Base-by-base conservation (phyloP, 257 asterid genomes). In the Pogostemon cablin region DNA sequence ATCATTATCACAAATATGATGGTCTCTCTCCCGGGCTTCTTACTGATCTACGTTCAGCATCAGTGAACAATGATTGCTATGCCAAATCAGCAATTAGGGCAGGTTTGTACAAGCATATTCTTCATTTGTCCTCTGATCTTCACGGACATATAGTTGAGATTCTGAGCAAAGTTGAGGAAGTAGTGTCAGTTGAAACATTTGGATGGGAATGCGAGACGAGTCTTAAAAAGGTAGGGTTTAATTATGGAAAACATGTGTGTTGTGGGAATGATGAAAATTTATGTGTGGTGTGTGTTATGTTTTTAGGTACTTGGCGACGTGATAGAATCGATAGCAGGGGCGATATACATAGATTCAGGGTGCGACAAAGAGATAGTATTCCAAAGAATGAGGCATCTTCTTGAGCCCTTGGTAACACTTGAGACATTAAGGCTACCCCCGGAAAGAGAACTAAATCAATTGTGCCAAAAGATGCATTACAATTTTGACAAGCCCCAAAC, bases 41-140 rank as follows among this genome's bases (percentile, higher is more conserved):
- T 47, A 93, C 98, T 1, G 93, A 93, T 82, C 81, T 93, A 15
- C 83, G 98, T 70, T 88, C 98, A 0, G 90, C 95, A n/a, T 88
- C 97, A 2, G 97, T 88, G 62, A 90, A 90, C 75, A 93, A 93
- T 9, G 89, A 87, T 25, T 86, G 93, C 68, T 93, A 93, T 61
- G 91, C 96, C 7, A 83, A 55, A 4, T 78, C 93, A 4, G 87
- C 97, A 4, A 48, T 93, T 10, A 87, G 80, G 85, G 86, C 79
- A 0, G 84, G 77, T 12, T 25, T 93, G 47, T 76, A 90, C 79
- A 88, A 90, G 15, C 92, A 93, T 20, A 69, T 93, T 12, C 95
- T 88, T 47, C 86, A 90, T 68, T 68, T 84, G 35, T 93, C 97
- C 0, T 88, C 77, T 0, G 95, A 86, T 62, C 90, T 93, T 56